Percentiles rank a stretch among this genome's conserved stretches.
Conservation (phyloP, 2,329 filamentous ascomycete genomes). For the Didymella segeticola region DNA sequence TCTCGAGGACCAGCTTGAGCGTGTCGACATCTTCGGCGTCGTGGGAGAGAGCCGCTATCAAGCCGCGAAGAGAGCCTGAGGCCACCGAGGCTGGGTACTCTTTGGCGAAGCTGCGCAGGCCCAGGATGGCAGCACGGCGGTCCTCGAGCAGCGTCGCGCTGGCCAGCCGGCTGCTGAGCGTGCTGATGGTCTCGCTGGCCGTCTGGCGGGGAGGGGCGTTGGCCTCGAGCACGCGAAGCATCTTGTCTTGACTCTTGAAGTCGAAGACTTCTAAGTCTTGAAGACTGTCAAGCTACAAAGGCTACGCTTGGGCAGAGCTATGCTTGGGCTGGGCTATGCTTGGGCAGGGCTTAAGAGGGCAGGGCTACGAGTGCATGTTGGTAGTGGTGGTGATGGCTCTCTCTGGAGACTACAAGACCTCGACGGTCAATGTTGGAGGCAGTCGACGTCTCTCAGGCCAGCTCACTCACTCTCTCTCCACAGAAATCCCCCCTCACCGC, state of each 20-base stretch:
- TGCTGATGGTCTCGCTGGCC: slow-evolving; percentile 90
- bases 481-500: too few species aligned
- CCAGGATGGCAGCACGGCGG: slow-evolving; percentile 88
- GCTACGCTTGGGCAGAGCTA: too few species aligned
- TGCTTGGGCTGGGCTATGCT: too few species aligned
- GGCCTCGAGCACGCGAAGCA: slow-evolving; percentile 66
- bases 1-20: slow-evolving; percentile 93
- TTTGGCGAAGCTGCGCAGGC: slow-evolving; percentile 93
- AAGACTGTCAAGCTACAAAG: neutral
- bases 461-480: too few species aligned
- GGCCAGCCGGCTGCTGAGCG: slow-evolving; percentile 83
- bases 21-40: slow-evolving; percentile 97
- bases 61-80: slow-evolving; percentile 84
- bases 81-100: slow-evolving; percentile 95
- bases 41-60: slow-evolving; percentile 84
- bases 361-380: too few species aligned
- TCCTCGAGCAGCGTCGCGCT: slow-evolving; percentile 94
- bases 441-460: too few species aligned
- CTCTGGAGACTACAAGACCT: too few species aligned
- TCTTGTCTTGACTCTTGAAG: too few species aligned
- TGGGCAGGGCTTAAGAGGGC: too few species aligned
- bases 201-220: slow-evolving; percentile 94
- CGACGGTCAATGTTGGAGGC: too few species aligned
- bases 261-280: too few species aligned
- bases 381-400: too few species aligned